A percentile compares a stretch with the other conserved stretches of the same genome.
These are phyloP conservation scores for Gillenia trifoliata DNA, from an alignment of 306 rosid genomes.

Conservation along the genomic window DNA sequence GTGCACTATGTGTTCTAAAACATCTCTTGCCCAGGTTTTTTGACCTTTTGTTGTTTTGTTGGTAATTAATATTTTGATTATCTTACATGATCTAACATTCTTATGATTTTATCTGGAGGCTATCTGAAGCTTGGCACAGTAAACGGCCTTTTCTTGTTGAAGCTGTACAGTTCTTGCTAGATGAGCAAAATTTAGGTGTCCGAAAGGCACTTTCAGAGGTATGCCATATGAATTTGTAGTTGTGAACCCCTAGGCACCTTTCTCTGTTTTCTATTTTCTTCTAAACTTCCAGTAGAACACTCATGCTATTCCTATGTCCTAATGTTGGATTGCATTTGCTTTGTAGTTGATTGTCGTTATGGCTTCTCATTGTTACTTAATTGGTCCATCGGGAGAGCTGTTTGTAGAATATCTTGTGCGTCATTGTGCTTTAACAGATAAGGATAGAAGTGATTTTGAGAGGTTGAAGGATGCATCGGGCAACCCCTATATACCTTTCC, in stretches of 20 bases:
- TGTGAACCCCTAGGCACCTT: not conserved
- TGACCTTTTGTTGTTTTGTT: constrained; percentile 8
- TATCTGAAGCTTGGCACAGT: constrained; percentile 88
- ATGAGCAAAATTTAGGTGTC: constrained; percentile 72
- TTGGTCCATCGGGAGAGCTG: constrained; percentile 88
- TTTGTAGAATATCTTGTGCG: constrained; percentile 89
- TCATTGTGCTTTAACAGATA: constrained; percentile 69
- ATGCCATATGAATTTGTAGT: constrained; percentile 13
- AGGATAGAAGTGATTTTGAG: constrained; percentile 41
- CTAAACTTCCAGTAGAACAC: constrained; percentile 1
- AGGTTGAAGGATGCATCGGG: constrained; percentile 39
- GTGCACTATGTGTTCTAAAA: constrained; percentile 79
- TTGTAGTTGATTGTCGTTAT: constrained; percentile 87
- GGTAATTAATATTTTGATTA: constrained; percentile 18
- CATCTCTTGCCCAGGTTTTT: constrained; percentile 92
- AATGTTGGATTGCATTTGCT: constrained; percentile 5
- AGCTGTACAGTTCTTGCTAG: constrained; percentile 73
- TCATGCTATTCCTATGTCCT: constrained; percentile 4
- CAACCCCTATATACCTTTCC: constrained; percentile 34
- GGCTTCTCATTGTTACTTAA: constrained; percentile 96
- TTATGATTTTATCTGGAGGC: constrained; percentile 42
- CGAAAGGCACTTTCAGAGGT: constrained; percentile 88
- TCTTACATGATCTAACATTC: constrained; percentile 24
- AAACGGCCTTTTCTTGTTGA: constrained; percentile 74
- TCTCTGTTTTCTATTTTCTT: constrained; percentile 1